Percentiles rank a stretch among this genome's conserved stretches.
Conservation (phyloP, 352 stramenopile genomes). For the Thraustotheca clavata region DNA sequence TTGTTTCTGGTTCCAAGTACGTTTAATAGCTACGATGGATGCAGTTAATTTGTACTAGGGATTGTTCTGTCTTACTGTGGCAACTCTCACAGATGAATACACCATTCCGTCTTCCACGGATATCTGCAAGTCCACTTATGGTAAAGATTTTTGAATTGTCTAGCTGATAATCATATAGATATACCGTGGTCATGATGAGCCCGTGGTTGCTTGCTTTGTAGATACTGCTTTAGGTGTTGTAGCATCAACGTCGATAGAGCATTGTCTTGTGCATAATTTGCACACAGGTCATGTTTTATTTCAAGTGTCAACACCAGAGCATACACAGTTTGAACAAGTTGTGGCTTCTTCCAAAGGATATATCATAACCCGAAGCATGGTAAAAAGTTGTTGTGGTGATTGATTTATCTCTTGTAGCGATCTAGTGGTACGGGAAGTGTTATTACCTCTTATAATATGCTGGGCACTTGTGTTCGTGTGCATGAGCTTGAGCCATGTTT, state of each 20-base stretch:
- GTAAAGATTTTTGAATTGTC: neutral
- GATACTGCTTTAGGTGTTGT: constrained; percentile 57
- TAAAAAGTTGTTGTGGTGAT: neutral
- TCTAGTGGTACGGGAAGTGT: constrained; percentile 23
- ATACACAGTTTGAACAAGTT: neutral
- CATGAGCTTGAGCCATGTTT: constrained; percentile 36
- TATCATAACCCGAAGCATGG: neutral
- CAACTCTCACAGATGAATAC: constrained; percentile 60
- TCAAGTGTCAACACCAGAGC: neutral
- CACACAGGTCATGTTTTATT: constrained; percentile 9
- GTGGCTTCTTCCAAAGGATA: neutral
- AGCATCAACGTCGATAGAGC: constrained; percentile 42
- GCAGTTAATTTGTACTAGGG: neutral
- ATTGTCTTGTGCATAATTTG: constrained; percentile 42
- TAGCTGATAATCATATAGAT: constrained; percentile 6
- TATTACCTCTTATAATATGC: constrained; percentile 59
- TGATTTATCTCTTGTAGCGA: neutral
- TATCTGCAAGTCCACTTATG: constrained; percentile 57
- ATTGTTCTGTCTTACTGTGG: constrained; percentile 45
- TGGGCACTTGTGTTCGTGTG: constrained; percentile 42
- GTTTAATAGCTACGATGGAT: constrained; percentile 23
- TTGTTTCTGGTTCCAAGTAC: constrained; percentile 65
- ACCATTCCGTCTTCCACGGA: constrained; percentile 58
- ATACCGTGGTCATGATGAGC: constrained; percentile 43
- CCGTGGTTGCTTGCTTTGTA: constrained; percentile 51